Evolutionary conservation across 805 yeast genomes (phyloP).

Genomic region (Scheffersomyces ergatensis): DNA sequence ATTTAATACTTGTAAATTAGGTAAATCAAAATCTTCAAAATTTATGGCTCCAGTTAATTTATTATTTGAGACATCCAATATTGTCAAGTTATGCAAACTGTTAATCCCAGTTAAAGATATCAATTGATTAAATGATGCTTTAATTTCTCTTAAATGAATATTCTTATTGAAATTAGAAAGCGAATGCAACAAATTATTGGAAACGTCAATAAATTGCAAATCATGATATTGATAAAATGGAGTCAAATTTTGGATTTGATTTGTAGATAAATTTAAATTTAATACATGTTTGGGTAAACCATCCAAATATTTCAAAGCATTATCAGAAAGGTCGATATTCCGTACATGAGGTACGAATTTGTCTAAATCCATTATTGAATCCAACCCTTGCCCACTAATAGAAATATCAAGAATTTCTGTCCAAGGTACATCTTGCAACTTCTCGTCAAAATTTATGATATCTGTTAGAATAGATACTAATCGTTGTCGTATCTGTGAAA

Average conservation of each 20-base stretch:
- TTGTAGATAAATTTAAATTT: conserved; percentile 35
- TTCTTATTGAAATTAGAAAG: conserved; percentile 36
- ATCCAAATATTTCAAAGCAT: conserved; percentile 39
- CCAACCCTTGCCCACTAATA: conserved; percentile 30
- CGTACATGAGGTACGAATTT: conserved; percentile 43
- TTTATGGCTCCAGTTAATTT: conserved; percentile 35
- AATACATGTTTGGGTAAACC: conserved; percentile 44
- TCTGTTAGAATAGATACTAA: conserved; percentile 48
- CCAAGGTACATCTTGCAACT: conserved; percentile 41
- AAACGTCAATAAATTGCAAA: conserved; percentile 41
- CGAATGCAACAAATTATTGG: conserved; percentile 33
- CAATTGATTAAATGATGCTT: conserved; percentile 35
- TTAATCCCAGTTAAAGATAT: conserved; percentile 33
- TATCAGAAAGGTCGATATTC: conserved; percentile 39
- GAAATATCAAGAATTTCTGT: conserved; percentile 33
- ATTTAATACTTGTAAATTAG: conserved; percentile 42
- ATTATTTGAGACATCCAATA: conserved; percentile 42
- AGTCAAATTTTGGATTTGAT: conserved; percentile 39
- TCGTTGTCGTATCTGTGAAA: conserved; percentile 43
- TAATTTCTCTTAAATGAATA: conserved; percentile 42
- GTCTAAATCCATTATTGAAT: conserved; percentile 42
- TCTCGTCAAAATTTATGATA: conserved; percentile 28
- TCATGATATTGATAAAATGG: conserved; percentile 38
- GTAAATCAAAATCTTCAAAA: conserved; percentile 29
- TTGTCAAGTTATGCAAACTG: conserved; percentile 36